Percentiles rank a stretch among this genome's conserved stretches.
Evolutionary conservation across 1,139 yeast genomes (phyloP).

Genomic region (Pichia sp.): DNA sequence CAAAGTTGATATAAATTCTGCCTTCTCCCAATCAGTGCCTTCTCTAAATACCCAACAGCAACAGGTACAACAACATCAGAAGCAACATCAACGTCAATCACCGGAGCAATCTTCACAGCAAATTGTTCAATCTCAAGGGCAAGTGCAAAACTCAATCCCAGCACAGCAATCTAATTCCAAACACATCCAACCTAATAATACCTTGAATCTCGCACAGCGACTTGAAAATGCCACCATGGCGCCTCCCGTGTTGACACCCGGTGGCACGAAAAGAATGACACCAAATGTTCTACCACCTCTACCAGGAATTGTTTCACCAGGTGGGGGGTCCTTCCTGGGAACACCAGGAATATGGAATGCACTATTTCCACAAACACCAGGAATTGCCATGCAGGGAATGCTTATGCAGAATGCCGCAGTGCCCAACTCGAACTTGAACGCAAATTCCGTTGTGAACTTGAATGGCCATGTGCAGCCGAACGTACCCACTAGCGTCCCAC

Average conservation of each 20-base stretch:
- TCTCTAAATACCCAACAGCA: constrained; percentile 4
- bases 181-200: not conserved
- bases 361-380: constrained; percentile 34
- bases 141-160: too few relatives aligned
- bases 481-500: too few relatives aligned
- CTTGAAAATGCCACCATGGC: constrained; percentile 23
- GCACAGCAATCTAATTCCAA: too few relatives aligned
- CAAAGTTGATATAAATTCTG: too few relatives aligned
- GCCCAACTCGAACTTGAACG: not conserved
- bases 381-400: not conserved
- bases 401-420: not conserved
- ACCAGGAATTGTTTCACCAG: constrained; percentile 30
- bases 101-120: too few relatives aligned
- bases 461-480: too few relatives aligned
- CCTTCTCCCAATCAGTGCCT: not conserved
- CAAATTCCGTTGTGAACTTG: too few relatives aligned
- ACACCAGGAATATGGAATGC: constrained; percentile 46
- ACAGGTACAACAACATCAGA: constrained; percentile 6
- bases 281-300: constrained; percentile 40
- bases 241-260: constrained; percentile 50
- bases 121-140: too few relatives aligned
- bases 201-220: constrained; percentile 1
- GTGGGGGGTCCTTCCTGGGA: constrained; percentile 34
- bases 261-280: constrained; percentile 36
- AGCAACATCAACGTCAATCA: constrained; percentile 4